Base-by-base conservation (phyloP, 257 asterid species). In the Salvia miltiorrhiza region DNA sequence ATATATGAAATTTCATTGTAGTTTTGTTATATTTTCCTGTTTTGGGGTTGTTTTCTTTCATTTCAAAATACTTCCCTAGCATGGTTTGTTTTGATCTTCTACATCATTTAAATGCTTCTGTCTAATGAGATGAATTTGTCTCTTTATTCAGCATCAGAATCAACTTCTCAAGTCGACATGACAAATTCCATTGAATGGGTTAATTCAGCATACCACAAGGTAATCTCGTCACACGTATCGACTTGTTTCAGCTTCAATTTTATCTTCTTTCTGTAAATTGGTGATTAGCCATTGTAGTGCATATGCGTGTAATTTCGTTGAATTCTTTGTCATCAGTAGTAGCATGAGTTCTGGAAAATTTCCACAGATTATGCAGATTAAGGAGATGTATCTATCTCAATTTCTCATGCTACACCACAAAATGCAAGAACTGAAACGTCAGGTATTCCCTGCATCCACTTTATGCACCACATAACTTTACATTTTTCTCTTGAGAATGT, bases 121-220 rank as follows among this genome's bases (percentile, higher is more conserved):
- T 61, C 76, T 58, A 28, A 70, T 43, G 57, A 62, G 32, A 17
- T 23, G 13, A 57, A 30, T 54, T 37, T 24, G n/a, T 26, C 41
- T 47, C 40, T 33, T 50, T 7, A 78, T 72, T 65, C 73, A 69
- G 45, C 65, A 55, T 16, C 50, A 10, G 80, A 68, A 32, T 67
- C 80, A 40, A 41, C 62, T 79, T 28, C 70, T 69, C 84, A 72
- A 74, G 77, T 45, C 12, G 70, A 64, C 14, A 23, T 54, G 73
- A 17, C 53, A 10, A 77, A 54, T 71, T 64, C 80, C 24, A 14
- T n/a, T 5, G 79, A 71, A n/a, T 82, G 87, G 87, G 63, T 79
- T 53, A 70, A 68, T 39, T 44, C 21, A 52, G 73, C 74, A 44
- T 59, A 58, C 72, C 59, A 63, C 17, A 70, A 72, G 79, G 84